phyloP scores from a whole-genome alignment of 192 early-diverging fungal genomes.

The Coemansia sp. region DNA sequence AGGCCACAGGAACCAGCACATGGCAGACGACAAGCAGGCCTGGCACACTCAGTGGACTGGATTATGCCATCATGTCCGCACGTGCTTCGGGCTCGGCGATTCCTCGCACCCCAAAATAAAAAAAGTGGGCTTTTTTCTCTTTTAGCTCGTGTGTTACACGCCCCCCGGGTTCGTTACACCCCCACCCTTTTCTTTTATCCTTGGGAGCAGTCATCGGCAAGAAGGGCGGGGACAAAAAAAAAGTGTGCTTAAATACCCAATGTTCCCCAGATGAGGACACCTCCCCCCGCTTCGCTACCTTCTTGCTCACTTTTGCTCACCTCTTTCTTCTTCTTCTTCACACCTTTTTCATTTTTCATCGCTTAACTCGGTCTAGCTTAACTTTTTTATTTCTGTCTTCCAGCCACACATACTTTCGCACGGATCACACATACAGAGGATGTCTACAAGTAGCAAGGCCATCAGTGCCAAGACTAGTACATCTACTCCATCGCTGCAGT shows the following conservation, averaged over 20 bases:
- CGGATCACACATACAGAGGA: neutral
- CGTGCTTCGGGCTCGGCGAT: conserved; percentile 9
- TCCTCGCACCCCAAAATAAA: conserved; percentile 3
- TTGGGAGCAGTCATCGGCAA: conserved; percentile 10
- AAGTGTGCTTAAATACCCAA: conserved; percentile 11
- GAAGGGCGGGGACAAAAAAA: conserved; percentile 7
- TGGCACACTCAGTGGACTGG: neutral
- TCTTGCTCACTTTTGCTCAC: conserved; percentile 9
- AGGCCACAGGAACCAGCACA: conserved; percentile 2
- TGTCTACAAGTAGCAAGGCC: neutral
- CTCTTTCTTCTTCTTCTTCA: neutral
- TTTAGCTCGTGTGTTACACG: conserved; percentile 2
- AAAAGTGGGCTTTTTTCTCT: neutral
- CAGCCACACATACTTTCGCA: neutral
- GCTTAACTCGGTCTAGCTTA: neutral
- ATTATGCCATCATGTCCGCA: conserved; percentile 4
- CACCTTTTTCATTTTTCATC: conserved; percentile 8
- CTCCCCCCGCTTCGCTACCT: conserved; percentile 2
- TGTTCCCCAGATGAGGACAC: conserved; percentile 7
- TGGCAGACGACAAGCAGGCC: neutral
- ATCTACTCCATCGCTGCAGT: neutral
- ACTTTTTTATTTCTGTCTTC: neutral
- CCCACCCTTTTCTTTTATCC: neutral
- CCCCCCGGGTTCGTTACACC: neutral
- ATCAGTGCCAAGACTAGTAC: neutral